Evolutionary conservation across 352 stramenopile species (phyloP).

Genomic region (Pythium plurisporium): DNA sequence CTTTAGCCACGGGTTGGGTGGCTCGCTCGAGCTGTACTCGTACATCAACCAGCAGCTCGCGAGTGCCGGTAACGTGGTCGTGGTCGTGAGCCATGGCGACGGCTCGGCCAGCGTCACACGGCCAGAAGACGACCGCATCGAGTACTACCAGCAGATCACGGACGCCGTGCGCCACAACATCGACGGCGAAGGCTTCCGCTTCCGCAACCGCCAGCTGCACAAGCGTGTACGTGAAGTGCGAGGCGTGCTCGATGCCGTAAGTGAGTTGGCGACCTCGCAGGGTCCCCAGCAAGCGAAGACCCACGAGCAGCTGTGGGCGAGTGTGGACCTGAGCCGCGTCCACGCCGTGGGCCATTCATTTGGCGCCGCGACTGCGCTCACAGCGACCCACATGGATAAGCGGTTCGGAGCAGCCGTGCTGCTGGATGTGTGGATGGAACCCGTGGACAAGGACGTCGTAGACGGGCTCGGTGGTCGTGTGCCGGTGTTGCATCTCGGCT

Average conservation of each 20-base stretch:
- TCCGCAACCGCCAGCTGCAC: conserved; percentile 56
- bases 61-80: too few relatives aligned
- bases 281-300: too few relatives aligned
- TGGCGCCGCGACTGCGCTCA: conserved; percentile 53
- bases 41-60: too few relatives aligned
- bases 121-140: conserved; percentile 29
- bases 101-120: conserved; percentile 58
- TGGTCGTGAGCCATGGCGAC: conserved; percentile 64
- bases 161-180: conserved; percentile 39
- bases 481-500: conserved; percentile 56
- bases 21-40: too few relatives aligned
- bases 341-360: conserved; percentile 59
- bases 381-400: conserved; percentile 39
- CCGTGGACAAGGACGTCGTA: conserved; percentile 35
- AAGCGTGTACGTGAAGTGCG: conserved; percentile 50
- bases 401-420: conserved; percentile 45
- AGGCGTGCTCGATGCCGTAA: conserved; percentile 37
- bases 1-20: too few relatives aligned
- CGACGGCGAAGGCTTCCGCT: conserved; percentile 45
- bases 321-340: conserved; percentile 30
- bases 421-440: conserved; percentile 69
- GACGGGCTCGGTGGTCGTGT: conserved; percentile 31
- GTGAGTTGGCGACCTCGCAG: conserved; percentile 12
- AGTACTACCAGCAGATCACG: conserved; percentile 63
- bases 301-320: conserved; percentile 1